Conservation (phyloP, 768 basidiomycete species). For the Dendrothele bispora region DNA sequence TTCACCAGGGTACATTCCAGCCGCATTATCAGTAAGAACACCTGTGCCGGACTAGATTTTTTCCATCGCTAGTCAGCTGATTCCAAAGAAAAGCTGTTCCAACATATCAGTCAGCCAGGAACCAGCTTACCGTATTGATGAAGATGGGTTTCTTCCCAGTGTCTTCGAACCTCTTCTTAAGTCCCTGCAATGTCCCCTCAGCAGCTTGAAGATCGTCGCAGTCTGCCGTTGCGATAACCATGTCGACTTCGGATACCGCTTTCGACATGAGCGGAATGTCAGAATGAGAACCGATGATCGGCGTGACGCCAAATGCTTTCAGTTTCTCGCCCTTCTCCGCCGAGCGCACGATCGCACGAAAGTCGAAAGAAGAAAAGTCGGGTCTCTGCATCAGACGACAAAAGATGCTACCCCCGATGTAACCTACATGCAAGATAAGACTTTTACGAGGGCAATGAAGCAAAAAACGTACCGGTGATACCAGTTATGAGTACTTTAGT, state of each 20-base stretch:
- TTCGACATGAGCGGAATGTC: constrained; percentile 5
- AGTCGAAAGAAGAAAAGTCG: constrained; percentile 3
- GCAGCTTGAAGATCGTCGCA: constrained; percentile 31
- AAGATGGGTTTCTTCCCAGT: constrained; percentile 31
- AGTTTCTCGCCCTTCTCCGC: constrained; percentile 7
- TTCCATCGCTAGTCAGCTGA: too few species aligned
- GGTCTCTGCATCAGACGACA: constrained; percentile 3
- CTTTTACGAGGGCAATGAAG: neutral
- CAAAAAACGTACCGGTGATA: constrained; percentile 3
- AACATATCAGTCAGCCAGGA: too few species aligned
- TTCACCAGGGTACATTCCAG: constrained; percentile 20
- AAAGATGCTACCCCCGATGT: constrained; percentile 5
- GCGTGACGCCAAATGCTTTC: neutral
- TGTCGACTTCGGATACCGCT: constrained; percentile 5
- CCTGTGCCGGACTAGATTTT: constrained; percentile 12
- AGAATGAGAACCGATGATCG: constrained; percentile 4
- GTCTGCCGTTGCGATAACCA: constrained; percentile 24
- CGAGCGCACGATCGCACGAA: constrained; percentile 6
- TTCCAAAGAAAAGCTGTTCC: too few species aligned
- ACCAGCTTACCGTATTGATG: constrained; percentile 40
- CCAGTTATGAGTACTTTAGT: constrained; percentile 10
- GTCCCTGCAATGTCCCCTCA: constrained; percentile 36
- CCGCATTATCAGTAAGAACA: constrained; percentile 23
- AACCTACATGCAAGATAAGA: neutral
- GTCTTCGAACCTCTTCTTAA: constrained; percentile 30